phyloP scores from a whole-genome alignment of 345 rosid genomes.

The Salix arbutifolia region DNA sequence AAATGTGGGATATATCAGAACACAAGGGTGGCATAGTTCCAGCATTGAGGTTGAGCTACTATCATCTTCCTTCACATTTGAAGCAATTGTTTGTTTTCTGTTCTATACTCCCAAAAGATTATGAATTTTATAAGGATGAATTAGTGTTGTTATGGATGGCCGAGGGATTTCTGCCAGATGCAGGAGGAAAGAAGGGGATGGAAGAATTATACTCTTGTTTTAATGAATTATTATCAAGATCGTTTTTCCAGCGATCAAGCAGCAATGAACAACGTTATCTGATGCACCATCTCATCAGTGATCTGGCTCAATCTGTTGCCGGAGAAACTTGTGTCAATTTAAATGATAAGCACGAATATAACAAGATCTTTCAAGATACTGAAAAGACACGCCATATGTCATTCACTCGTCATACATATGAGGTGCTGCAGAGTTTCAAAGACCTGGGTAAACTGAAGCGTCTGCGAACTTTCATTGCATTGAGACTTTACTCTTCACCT shows the following conservation, averaged over 20 bases:
- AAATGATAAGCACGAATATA: not conserved
- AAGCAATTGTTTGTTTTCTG: constrained; percentile 25
- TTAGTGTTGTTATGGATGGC: constrained; percentile 22
- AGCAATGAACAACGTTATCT: not conserved
- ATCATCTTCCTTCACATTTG: constrained; percentile 11
- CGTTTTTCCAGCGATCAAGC: constrained; percentile 7
- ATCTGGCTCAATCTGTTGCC: constrained; percentile 12
- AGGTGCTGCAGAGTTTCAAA: not conserved
- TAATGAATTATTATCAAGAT: constrained; percentile 13
- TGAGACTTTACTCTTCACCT: not conserved
- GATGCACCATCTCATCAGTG: constrained; percentile 24
- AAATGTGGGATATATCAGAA: constrained; percentile 11
- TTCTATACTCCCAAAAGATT: constrained; percentile 16
- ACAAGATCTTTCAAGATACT: not conserved
- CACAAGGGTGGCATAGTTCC: not conserved
- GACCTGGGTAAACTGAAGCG: not conserved
- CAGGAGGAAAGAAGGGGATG: not conserved
- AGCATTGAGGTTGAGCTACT: constrained; percentile 9
- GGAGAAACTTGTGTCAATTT: not conserved
- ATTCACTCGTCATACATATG: not conserved
- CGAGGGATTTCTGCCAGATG: constrained; percentile 9
- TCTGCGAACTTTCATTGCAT: constrained; percentile 5
- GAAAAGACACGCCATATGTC: constrained; percentile 7
- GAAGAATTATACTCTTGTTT: constrained; percentile 16
- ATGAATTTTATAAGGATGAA: constrained; percentile 18